phyloP scores from a whole-genome alignment of 2,329 filamentous ascomycete genomes.

The Venturia pyrina region DNA sequence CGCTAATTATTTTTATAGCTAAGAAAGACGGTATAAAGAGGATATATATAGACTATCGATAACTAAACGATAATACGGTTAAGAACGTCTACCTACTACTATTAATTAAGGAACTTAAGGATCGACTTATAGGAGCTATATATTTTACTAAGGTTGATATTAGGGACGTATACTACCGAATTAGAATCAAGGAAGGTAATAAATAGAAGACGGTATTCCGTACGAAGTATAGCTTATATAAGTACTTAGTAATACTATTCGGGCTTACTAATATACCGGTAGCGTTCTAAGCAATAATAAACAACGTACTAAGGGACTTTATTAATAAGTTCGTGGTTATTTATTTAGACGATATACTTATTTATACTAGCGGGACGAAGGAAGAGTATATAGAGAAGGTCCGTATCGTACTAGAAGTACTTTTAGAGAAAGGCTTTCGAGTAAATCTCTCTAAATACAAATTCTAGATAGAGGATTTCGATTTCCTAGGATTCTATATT shows the following conservation, averaged over 20 bases:
- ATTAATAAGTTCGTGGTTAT: slow-evolving; percentile 18
- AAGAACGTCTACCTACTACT: slow-evolving; percentile 26
- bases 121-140: slow-evolving; percentile 17
- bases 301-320: slow-evolving; percentile 16
- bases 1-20: no score
- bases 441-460: slow-evolving; percentile 18
- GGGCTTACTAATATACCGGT: slow-evolving; percentile 14
- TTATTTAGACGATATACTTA: slow-evolving; percentile 19
- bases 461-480: slow-evolving; percentile 21
- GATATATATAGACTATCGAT: no score
- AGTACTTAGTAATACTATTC: slow-evolving; percentile 25
- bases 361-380: slow-evolving; percentile 15
- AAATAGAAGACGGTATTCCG: slow-evolving; percentile 28
- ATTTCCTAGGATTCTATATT: slow-evolving; percentile 20
- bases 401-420: slow-evolving; percentile 8
- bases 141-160: slow-evolving; percentile 26
- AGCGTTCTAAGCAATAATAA: slow-evolving; percentile 18
- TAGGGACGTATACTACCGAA: slow-evolving; percentile 23
- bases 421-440: slow-evolving; percentile 8
- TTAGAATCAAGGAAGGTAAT: slow-evolving; percentile 24
- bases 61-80: slow-evolving; percentile 26
- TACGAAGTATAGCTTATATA: slow-evolving; percentile 23
- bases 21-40: no score
- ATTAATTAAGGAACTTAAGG: slow-evolving; percentile 23
- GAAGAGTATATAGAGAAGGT: slow-evolving; percentile 13